Base-by-base conservation (phyloP, 805 yeast genomes). In the Saccharomycopsis babjevae region DNA sequence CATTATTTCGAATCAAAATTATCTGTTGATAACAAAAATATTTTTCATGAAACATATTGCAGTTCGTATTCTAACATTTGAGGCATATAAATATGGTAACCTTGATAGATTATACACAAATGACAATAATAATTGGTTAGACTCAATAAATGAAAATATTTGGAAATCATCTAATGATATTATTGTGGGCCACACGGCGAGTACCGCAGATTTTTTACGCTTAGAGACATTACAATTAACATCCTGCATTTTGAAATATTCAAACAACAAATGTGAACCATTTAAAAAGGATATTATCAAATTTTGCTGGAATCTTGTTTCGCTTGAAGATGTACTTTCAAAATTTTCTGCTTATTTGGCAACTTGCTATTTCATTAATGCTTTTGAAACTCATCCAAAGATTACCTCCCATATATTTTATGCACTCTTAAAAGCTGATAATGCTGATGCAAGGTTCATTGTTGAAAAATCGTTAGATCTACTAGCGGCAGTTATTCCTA, bases 331-430 rank as follows among this genome's bases (percentile, higher is more conserved):
- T 69, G 81, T 85, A 58, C 81, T 91, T 57, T 83, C 96, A 30
- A 94, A 94, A 69, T 96, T 92, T 67, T 89, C 94, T 3, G 97
- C 98, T 0, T 92, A 93, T 70, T 89, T 91, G 38, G 83, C 92
- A 0, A 91, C 96, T 1, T 82, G 96, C 0, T 83, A 84, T 69
- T 94, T 93, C 71, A 91, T 94, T 62, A 81, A 90, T 0, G 87
- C 86, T 0, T 94, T 84, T 69, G 97, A 91, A 54, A 90, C 97
- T 0, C 96, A 97, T 7, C 79, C 88, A 0, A 88, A 89, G 68
- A 82, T 96, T 58, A 96, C 93, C 3, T 86, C 93, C 0, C 97
- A 90, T 70, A 89, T 93, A 2, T 94, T 93, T 74, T 96, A 90
- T 61, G 96, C 97, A 0, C 74, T 94, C 36, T 75, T 94, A 59